Percentiles rank a stretch among this genome's conserved stretches.
Conservation (phyloP, 2,329 filamentous ascomycete species). For the Magnaporthiopsis poae region DNA sequence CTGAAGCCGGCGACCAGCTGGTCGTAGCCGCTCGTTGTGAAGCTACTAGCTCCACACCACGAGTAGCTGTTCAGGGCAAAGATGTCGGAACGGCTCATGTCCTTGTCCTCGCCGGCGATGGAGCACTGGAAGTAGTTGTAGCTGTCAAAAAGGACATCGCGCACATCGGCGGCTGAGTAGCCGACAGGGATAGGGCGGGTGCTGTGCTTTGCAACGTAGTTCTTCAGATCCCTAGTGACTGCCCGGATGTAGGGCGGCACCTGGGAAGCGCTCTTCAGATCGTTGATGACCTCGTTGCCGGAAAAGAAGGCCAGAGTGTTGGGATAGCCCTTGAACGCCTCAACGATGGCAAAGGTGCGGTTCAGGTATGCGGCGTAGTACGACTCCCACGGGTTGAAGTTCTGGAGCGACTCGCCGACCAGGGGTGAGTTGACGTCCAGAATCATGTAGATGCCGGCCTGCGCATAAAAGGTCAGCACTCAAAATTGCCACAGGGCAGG, state of each 20-base stretch:
- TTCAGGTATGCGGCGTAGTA: constrained; percentile 54
- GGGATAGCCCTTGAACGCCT: constrained; percentile 57
- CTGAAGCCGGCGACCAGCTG: constrained; percentile 53
- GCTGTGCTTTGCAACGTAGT: constrained; percentile 64
- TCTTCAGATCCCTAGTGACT: constrained; percentile 70
- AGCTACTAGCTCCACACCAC: constrained; percentile 50
- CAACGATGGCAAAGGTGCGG: constrained; percentile 56
- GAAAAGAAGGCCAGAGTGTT: constrained; percentile 67
- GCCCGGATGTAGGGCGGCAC: constrained; percentile 65
- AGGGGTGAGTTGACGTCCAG: constrained; percentile 60
- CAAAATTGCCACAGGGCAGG: neutral
- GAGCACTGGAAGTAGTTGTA: constrained; percentile 68
- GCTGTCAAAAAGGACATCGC: constrained; percentile 60
- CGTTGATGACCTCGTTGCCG: constrained; percentile 69
- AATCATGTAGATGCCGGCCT: constrained; percentile 59
- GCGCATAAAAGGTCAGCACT: neutral
- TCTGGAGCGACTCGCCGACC: constrained; percentile 46
- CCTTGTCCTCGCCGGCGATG: constrained; percentile 39
- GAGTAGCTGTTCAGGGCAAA: constrained; percentile 71
- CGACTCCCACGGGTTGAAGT: constrained; percentile 43
- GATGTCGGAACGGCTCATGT: constrained; percentile 59
- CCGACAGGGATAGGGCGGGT: constrained; percentile 64
- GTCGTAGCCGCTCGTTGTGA: constrained; percentile 45
- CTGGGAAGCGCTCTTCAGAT: constrained; percentile 45
- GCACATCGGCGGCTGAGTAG: constrained; percentile 73